Base-by-base conservation (phyloP, 768 basidiomycete genomes). In the Cyclocybe aegerita region DNA sequence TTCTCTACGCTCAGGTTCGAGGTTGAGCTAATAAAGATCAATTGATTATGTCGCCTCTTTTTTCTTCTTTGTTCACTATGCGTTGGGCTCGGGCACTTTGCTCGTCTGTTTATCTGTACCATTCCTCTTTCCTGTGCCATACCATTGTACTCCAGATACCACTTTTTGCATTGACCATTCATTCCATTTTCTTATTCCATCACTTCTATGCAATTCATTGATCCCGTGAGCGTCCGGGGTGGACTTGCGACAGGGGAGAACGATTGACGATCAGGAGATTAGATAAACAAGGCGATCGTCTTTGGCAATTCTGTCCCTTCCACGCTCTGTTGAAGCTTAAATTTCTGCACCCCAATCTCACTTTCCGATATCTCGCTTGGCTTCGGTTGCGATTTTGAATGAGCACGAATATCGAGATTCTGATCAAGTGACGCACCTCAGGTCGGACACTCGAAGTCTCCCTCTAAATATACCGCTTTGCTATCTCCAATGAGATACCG, bases 1-100 rank as follows among this genome's bases (percentile, higher is more conserved):
- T 84, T 92, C 64, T 65, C 88, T 4, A 83, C 79, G 9, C 78
- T 95, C 66, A 77, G 69, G 53, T 94, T 94, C 62, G 90, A 92
- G 69, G 89, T 95, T 46, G 89, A 94, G 70, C 76, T 95, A 42
- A 54, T 93, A 50, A 74, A 79, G 66, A 91, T 93, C 43, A 31
- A 44, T 34, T 14, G 8, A 11, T 37, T 4, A 4, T 11, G 10
- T 37, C 36, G 17, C 53, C 2, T 37, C 5, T 37, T 37, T 11
- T 37, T 5, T 5, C 6, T 37, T 37, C 14, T 23, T 45, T 15
- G 17, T 43, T 11, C 35, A 34, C 38, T 14, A 14, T 32, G 30
- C 35, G n/a, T 50, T 44, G 49, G 58, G 54, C 43, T 47, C 35
- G 53, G 57, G 58, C 39, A 15, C 34, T 53, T 38, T 17, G 46